Base-by-base conservation (phyloP, 306 rosid genomes). In the Pterocarpus macrocarpus region DNA sequence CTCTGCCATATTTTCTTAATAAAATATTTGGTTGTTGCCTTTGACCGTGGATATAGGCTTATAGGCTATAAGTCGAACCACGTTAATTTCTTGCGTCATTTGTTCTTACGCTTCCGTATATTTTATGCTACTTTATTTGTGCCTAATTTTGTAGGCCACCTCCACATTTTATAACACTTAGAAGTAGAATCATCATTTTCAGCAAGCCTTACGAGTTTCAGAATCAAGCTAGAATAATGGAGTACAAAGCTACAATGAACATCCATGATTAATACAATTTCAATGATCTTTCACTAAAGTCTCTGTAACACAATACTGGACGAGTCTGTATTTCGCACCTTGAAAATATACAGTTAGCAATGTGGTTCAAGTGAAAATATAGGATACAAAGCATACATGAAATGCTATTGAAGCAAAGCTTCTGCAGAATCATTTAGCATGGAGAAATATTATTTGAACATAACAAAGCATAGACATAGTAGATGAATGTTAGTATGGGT, bases 371-470 rank as follows among this genome's bases (percentile, higher is more conserved):
- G 61, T 36, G 28, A 80, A 61, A 22, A 49, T 52, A 30, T 44
- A 28, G 32, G 8, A 70, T 35, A 70, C 5, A 56, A 61, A 22
- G 28, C 28, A 22, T 22, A 22, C 28, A 22, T 22, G 28, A 22
- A 22, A 22, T 22, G 28, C 28, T 22, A 22, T 22, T 22, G 28
- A 22, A 22, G 28, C 28, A 22, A 22, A 22, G 28, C 28, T 22
- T 70, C 49, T 34, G 55, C 63, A 50, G 35, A 66, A 39, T 39
- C 43, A 79, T 41, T 69, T 69, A 80, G 66, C 56, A 8, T 49
- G 63, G 28, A 22, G 28, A 22, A 22, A 22, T 22, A 22, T 22
- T 22, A 22, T 22, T 22, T 22, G 28, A 22, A 22, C 28, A 22
- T 22, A 22, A 22, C 28, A 22, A 22, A 22, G 28, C 1, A 22